phyloP scores from a whole-genome alignment of 257 asterid genomes.

The Vinca minor region DNA sequence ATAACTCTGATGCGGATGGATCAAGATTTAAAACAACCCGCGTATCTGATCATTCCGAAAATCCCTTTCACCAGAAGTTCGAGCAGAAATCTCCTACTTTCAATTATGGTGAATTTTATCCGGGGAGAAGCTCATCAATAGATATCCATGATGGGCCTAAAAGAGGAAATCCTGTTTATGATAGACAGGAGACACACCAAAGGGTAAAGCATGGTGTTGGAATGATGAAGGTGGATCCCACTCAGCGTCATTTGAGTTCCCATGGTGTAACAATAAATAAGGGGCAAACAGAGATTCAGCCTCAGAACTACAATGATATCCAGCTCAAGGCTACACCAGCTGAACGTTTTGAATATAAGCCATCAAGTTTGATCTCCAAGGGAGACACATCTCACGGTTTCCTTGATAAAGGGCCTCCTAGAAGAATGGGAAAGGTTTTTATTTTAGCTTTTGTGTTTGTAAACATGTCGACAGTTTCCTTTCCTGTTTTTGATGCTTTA shows the following conservation, averaged over 20 bases:
- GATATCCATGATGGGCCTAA: conserved; percentile 38
- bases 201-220: conserved; percentile 30
- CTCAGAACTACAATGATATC: conserved; percentile 20
- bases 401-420: conserved; percentile 26
- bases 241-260: conserved; percentile 26
- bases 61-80: conserved; percentile 30
- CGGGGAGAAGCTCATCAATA: conserved; percentile 30
- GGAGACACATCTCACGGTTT: conserved; percentile 21
- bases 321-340: conserved; percentile 24
- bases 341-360: conserved; percentile 30
- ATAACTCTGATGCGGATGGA: conserved; percentile 32
- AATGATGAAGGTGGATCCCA: conserved; percentile 24
- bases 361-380: conserved; percentile 24
- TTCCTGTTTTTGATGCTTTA: conserved; percentile 21
- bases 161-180: conserved; percentile 28
- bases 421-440: conserved; percentile 33
- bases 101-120: conserved; percentile 29
- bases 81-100: conserved; percentile 30
- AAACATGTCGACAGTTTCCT: conserved; percentile 10
- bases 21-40: conserved; percentile 29
- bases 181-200: conserved; percentile 33
- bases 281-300: conserved; percentile 21
- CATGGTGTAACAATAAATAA: conserved; percentile 21
- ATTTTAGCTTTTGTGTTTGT: background rate
- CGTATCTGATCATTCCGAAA: conserved; percentile 37